Base-by-base conservation (phyloP, 164 flowering plant species). In the Magnolia officinalis region DNA sequence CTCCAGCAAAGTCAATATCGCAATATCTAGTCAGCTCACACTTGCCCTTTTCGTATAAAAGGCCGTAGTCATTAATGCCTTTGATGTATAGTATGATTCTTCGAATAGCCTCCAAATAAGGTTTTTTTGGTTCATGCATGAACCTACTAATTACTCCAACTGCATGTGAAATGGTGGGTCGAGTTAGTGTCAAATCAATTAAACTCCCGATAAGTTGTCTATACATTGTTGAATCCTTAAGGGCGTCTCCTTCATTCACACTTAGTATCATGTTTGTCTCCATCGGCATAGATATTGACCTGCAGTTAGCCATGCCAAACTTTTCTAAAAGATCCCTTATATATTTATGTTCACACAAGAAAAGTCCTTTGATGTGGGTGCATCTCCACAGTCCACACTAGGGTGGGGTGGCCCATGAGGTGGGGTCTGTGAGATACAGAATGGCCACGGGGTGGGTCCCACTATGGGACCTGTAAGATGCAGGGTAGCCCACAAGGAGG, bases 81-180 rank as follows among this genome's bases (percentile, higher is more conserved):
- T 55, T 55, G 61, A 55, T 55, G 18, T 55, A 55, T 55, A 10
- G 13, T 16, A 55, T 11, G 2, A 55, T 55, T 16, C 61, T 55
- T 55, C 18, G 61, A 55, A 70, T 55, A 3, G 67, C 71, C 26
- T 68, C 71, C 18, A 81, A 70, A 77, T 59, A 58, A 16, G 67
- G 74, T 9, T 70, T 76, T 52, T 16, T 76, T 20, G 59, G 73
- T 29, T n/a, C 59, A 2, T 58, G 14, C 73, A 58, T 70, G 78
- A 70, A 70, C 10, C 67, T 14, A n/a, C 78, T 76, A 14, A 70
- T 63, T 2, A 76, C n/a, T 14, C 73, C 29, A 31, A 76, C 51
- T 55, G 13, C 64, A 50, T 67, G 31, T 18, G 55, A 45, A 26
- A 71, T 71, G 49, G 13, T 10, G 6, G 63, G 21, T 37, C 45